phyloP scores from a whole-genome alignment of 1,284 basidiomycete species.

The Cryptococcus deneoformans region DNA sequence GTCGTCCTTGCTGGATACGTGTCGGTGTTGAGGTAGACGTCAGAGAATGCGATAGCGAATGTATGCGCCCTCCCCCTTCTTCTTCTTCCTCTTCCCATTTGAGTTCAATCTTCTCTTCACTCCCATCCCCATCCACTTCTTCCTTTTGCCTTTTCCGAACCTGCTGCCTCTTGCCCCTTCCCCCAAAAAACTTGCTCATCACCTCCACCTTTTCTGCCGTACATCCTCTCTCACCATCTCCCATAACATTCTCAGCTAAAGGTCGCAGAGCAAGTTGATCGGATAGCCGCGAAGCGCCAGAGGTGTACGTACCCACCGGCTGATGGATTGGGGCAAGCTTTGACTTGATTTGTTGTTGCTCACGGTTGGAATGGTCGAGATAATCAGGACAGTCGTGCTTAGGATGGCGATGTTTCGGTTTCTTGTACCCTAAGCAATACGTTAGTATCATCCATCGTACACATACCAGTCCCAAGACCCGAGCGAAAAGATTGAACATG shows the following conservation, averaged over 20 bases:
- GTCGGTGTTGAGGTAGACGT: too few species aligned
- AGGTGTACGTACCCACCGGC: slow-evolving; percentile 32
- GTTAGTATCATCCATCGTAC: background rate
- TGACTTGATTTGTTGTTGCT: too few species aligned
- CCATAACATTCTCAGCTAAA: background rate
- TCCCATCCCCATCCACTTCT: background rate
- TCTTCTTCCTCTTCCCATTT: background rate
- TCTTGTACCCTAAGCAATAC: slow-evolving; percentile 14
- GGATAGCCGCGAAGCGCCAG: slow-evolving; percentile 39
- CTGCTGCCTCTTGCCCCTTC: slow-evolving; percentile 12
- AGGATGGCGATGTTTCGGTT: slow-evolving; percentile 3
- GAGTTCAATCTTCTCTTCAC: too few species aligned
- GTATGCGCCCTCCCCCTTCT: too few species aligned
- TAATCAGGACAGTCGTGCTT: too few species aligned
- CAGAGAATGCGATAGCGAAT: too few species aligned
- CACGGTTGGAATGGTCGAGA: too few species aligned
- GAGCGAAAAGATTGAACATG: too few species aligned
- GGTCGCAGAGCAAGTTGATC: slow-evolving; percentile 14
- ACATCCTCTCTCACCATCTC: background rate
- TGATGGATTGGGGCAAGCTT: slow-evolving; percentile 18
- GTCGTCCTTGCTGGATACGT: too few species aligned
- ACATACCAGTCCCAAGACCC: too few species aligned
- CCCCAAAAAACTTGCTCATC: background rate
- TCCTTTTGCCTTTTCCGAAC: background rate
- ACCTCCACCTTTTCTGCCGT: background rate